These are phyloP conservation scores for Echria macrotheca DNA, from an alignment of 495 filamentous ascomycete genomes.

Conservation along the genomic window DNA sequence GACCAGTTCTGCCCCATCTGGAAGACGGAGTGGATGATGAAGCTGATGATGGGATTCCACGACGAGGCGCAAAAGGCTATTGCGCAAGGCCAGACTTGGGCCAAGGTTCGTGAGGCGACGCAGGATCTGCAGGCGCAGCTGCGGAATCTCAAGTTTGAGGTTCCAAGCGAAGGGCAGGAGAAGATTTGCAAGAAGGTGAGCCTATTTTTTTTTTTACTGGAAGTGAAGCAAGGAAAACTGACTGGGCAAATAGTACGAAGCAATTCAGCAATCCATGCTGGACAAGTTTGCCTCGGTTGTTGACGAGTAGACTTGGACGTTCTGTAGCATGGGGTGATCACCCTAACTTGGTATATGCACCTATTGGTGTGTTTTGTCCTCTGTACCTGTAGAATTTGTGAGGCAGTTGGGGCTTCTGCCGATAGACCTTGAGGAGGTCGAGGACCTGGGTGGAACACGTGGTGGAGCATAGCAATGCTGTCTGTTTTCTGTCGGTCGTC, in stretches of 20 bases:
- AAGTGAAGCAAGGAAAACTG: conserved; percentile 10
- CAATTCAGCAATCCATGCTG: conserved; percentile 79
- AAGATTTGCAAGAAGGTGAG: conserved; percentile 70
- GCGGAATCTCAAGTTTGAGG: conserved; percentile 92
- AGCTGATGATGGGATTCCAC: conserved; percentile 94
- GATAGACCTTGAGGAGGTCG: too few species aligned
- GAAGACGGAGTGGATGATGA: conserved; percentile 99
- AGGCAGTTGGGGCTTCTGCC: too few species aligned
- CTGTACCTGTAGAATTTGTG: too few species aligned
- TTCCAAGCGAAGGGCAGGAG: conserved; percentile 72
- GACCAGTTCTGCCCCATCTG: conserved; percentile 98
- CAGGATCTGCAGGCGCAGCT: conserved; percentile 76
- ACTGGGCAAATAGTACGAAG: conserved; percentile 64
- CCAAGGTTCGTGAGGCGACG: conserved; percentile 86
- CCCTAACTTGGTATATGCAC: too few species aligned
- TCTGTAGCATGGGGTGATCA: conserved; percentile 10
- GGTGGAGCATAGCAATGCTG: too few species aligned
- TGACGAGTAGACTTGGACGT: conserved; percentile 74
- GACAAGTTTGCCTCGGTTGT: conserved; percentile 92
- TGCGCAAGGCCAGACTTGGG: conserved; percentile 81
- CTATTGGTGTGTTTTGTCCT: too few species aligned
- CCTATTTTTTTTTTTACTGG: conserved; percentile 7
- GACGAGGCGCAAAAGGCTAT: conserved; percentile 97
- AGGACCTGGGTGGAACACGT: too few species aligned
- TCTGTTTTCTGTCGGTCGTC: too few species aligned